A percentile compares a stretch with the other conserved stretches of the same genome.
Conservation (phyloP, 1,139 yeast species). For the Yamadazyma sp. region DNA sequence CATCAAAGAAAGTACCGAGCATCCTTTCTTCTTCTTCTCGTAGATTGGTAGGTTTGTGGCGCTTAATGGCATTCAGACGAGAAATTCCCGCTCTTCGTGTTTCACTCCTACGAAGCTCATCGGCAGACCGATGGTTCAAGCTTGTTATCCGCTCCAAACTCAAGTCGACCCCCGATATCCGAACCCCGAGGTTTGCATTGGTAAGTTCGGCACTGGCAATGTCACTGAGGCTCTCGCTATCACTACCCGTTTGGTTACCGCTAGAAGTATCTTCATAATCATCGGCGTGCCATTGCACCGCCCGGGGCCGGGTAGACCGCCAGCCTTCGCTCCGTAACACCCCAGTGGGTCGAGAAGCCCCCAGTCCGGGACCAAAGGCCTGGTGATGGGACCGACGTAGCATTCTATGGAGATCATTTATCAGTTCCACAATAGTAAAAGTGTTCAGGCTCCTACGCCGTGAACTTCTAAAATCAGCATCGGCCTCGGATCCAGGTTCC, state of each 20-base stretch:
- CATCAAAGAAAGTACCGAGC: conserved; percentile 3
- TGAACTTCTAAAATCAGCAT: background rate
- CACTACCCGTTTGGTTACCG: background rate
- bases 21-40: conserved; percentile 1
- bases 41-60: conserved; percentile 1
- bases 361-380: background rate
- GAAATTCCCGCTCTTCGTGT: conserved; percentile 9
- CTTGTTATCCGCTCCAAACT: background rate
- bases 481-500: background rate
- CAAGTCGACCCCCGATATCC: background rate
- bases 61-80: conserved; percentile 9
- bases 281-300: background rate
- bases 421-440: background rate
- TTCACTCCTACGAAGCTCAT: conserved; percentile 9
- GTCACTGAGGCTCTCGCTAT: background rate
- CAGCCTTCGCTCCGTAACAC: background rate
- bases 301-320: background rate
- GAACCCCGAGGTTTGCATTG: background rate
- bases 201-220: background rate
- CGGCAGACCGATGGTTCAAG: conserved; percentile 5
- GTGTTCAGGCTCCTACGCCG: background rate
- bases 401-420: background rate
- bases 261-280: background rate
- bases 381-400: background rate
- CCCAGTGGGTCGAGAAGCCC: background rate